phyloP scores from a whole-genome alignment of 192 early-diverging fungal species.

The Gaertneriomyces semiglobifer region DNA sequence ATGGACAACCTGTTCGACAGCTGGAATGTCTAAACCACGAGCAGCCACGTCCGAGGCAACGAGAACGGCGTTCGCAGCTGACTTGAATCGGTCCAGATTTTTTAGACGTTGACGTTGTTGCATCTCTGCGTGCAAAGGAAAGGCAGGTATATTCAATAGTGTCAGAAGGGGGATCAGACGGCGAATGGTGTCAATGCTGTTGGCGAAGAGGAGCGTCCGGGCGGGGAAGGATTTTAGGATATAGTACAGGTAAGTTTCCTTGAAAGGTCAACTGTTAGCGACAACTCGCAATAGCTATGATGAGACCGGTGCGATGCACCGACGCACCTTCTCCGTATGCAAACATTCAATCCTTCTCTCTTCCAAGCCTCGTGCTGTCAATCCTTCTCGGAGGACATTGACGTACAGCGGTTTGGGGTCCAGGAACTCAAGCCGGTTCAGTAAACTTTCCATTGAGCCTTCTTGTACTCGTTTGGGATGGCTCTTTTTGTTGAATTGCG shows the following conservation, averaged over 20 bases:
- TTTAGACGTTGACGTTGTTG: conserved; percentile 93
- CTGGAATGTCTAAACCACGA: conserved; percentile 89
- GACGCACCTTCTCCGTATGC: conserved; percentile 70
- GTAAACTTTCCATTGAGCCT: conserved; percentile 46
- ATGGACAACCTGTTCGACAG: conserved; percentile 91
- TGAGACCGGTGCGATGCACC: not conserved
- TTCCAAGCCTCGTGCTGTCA: conserved; percentile 65
- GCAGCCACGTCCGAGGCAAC: conserved; percentile 96
- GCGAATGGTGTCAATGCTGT: conserved; percentile 90
- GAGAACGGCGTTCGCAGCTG: conserved; percentile 69
- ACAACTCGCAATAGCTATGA: not conserved
- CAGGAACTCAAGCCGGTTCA: conserved; percentile 70
- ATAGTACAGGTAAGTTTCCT: conserved; percentile 71
- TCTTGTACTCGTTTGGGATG: not conserved
- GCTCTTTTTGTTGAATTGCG: not conserved
- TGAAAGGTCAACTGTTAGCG: not conserved
- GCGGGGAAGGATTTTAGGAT: conserved; percentile 80
- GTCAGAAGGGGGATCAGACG: conserved; percentile 81
- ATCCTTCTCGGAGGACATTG: conserved; percentile 64
- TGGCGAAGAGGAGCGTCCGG: conserved; percentile 91
- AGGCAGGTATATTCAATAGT: conserved; percentile 65
- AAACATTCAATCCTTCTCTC: conserved; percentile 88
- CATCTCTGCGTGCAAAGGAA: conserved; percentile 92
- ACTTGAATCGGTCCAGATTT: conserved; percentile 83
- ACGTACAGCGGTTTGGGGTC: conserved; percentile 71